phyloP scores from a whole-genome alignment of 805 yeast genomes.

The Groenewaldozyma salmanticensis region DNA sequence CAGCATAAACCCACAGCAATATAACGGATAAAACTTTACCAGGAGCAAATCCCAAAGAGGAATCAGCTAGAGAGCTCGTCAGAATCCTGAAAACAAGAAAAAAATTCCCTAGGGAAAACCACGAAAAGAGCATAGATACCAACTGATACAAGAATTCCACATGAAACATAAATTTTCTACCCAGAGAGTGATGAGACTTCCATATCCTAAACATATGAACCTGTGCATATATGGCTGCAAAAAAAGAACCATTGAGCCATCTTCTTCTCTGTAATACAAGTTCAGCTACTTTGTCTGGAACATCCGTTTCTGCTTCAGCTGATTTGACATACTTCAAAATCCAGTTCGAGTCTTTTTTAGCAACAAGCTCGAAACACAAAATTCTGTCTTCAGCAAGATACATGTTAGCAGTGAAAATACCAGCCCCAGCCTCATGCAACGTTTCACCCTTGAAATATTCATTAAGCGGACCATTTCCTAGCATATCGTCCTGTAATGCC shows the following conservation, averaged over 20 bases:
- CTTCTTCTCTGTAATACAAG: slow-evolving; percentile 86
- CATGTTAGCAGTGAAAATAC: slow-evolving; percentile 92
- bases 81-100: slow-evolving; percentile 83
- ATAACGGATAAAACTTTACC: slow-evolving; percentile 72
- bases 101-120: slow-evolving; percentile 89
- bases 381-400: slow-evolving; percentile 95
- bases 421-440: slow-evolving; percentile 50
- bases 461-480: slow-evolving; percentile 77
- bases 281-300: slow-evolving; percentile 80
- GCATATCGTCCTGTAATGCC: slow-evolving; percentile 56
- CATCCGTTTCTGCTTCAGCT: slow-evolving; percentile 92
- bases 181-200: slow-evolving; percentile 57
- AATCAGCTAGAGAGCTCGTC: slow-evolving; percentile 63
- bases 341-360: slow-evolving; percentile 67
- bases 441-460: slow-evolving; percentile 91
- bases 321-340: slow-evolving; percentile 73
- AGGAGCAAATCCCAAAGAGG: slow-evolving; percentile 51
- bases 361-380: slow-evolving; percentile 90
- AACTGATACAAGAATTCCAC: slow-evolving; percentile 75
- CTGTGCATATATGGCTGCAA: slow-evolving; percentile 84
- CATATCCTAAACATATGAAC: slow-evolving; percentile 69
- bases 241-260: slow-evolving; percentile 95
- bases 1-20: slow-evolving; percentile 76
- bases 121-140: slow-evolving; percentile 65
- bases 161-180: slow-evolving; percentile 62